A percentile compares a stretch with the other conserved stretches of the same genome.
Conservation (phyloP, 202 grass and related monocot genomes). For the Zizania palustris region DNA sequence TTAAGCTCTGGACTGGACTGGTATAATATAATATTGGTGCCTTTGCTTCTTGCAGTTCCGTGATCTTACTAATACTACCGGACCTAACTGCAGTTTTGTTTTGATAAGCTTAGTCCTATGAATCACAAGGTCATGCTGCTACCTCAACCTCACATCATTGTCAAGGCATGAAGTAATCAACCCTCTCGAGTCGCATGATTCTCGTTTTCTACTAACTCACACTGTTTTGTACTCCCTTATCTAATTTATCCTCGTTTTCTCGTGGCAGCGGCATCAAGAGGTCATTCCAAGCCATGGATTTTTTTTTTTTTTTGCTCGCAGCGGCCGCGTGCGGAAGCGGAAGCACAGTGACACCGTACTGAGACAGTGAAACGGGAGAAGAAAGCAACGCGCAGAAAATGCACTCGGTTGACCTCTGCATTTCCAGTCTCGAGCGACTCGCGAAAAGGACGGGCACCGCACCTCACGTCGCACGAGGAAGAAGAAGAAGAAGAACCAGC, state of each 20-base stretch:
- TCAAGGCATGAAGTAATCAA: neutral
- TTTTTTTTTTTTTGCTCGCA: neutral
- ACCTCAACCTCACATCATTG: neutral
- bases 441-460: neutral
- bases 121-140: neutral
- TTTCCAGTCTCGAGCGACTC: neutral
- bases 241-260: no score
- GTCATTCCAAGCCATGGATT: no score
- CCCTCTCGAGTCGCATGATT: neutral
- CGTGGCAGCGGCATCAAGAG: no score
- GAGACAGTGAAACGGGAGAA: neutral
- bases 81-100: neutral
- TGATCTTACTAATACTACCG: neutral
- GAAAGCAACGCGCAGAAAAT: constrained; percentile 15
- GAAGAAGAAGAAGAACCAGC: neutral
- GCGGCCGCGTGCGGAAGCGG: neutral
- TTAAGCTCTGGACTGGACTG: neutral
- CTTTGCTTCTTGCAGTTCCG: neutral
- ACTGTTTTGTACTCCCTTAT: no score
- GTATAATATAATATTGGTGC: neutral
- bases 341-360: neutral
- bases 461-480: neutral
- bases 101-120: constrained; percentile 1
- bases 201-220: neutral
- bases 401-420: constrained; percentile 18